Base-by-base conservation (phyloP, 768 basidiomycete species). In the Tricholoma sp. region DNA sequence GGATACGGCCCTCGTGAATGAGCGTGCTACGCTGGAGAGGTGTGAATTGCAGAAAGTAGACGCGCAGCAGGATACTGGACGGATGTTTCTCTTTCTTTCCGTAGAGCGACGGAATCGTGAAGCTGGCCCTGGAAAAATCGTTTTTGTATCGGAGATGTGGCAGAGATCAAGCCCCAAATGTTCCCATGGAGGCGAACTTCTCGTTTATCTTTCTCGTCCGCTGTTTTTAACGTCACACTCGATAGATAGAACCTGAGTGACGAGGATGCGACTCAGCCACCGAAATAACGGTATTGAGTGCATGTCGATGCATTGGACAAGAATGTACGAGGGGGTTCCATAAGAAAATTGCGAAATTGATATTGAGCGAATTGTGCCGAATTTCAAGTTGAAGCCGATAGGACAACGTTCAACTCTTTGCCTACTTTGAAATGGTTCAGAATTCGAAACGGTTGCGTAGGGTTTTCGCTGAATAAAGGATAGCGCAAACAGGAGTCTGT, bases 321-420 rank as follows among this genome's bases (percentile, higher is more conserved):
- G 3, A 88, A 89, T 5, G 90, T 92, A 47, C 80, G 83, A 19
- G 83, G 83, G 79, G 83, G 83, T 79, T 94, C 24, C 93, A 96
- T 57, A 79, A 84, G 29, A 77, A 82, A 29, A 84, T 97, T 39
- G 64, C 78, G 7, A 89, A 86, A 65, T 72, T 94, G 95, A 98
- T 61, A 94, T 98, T 52, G 93, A 95, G 64, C 81, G 84, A 51
- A 91, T 98, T 86, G 91, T 93, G 0, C 95, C 96, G 11, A 99
- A 98, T 68, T 79, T 98, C 83, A 98, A 98, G 70, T n/a, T n/a
- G n/a, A n/a, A n/a, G n/a, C n/a, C n/a, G n/a, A n/a, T n/a, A n/a
- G n/a, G n/a, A n/a, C n/a, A n/a, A n/a, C n/a, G n/a, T n/a, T n/a
- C n/a, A n/a, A n/a, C n/a, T n/a, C n/a, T n/a, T n/a, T n/a, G n/a